These are phyloP conservation scores for Salvia splendens DNA, from an alignment of 257 asterid genomes.

Conservation along the genomic window DNA sequence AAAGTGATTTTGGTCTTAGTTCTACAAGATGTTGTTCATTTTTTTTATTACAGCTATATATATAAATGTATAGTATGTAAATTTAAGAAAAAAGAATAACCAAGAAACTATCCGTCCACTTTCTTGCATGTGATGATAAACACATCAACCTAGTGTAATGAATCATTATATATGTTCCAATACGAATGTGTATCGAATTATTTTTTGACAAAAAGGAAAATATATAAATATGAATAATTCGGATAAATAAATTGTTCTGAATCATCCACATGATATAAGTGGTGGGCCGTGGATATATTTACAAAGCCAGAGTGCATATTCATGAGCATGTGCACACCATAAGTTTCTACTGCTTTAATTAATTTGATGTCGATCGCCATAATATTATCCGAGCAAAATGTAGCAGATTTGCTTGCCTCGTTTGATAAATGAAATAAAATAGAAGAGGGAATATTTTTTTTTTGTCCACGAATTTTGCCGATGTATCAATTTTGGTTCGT, in stretches of 20 bases:
- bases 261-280: conserved; percentile 33
- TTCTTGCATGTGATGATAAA: conserved; percentile 26
- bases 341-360: conserved; percentile 21
- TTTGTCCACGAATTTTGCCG: too few relatives aligned
- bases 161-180: conserved; percentile 33
- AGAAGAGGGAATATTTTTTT: too few relatives aligned
- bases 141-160: conserved; percentile 28
- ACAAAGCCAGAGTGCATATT: conserved; percentile 22
- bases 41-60: too few relatives aligned
- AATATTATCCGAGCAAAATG: conserved; percentile 22
- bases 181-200: conserved; percentile 17
- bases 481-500: too few relatives aligned
- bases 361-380: conserved; percentile 12
- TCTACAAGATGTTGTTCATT: too few relatives aligned
- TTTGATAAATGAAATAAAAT: not conserved
- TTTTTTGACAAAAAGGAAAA: conserved; percentile 14
- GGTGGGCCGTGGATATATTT: conserved; percentile 31
- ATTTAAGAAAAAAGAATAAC: not conserved
- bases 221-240: not conserved
- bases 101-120: not conserved
- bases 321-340: conserved; percentile 35
- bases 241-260: not conserved
- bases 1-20: too few relatives aligned
- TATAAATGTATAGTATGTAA: too few relatives aligned
- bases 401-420: conserved; percentile 19